Conservation (phyloP, 768 basidiomycete genomes). For the Suillus lakei region DNA sequence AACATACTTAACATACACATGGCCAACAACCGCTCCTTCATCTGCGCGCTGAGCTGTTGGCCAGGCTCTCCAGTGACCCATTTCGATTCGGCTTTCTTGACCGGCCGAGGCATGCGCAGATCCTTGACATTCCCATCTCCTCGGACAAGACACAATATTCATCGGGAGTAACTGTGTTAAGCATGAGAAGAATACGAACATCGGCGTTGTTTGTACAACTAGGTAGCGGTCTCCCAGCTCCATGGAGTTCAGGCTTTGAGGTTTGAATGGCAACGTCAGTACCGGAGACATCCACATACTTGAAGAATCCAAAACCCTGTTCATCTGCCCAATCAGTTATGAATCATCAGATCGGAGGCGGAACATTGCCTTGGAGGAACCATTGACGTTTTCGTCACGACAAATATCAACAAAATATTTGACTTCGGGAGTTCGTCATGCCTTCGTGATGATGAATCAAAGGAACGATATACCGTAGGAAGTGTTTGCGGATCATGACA, state of each 20-base stretch:
- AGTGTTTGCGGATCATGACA: too few relatives aligned
- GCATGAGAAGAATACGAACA: slow-evolving; percentile 90
- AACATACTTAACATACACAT: slow-evolving; percentile 91
- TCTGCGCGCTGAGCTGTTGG: slow-evolving; percentile 71
- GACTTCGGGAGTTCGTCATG: too few relatives aligned
- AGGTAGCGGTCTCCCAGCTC: slow-evolving; percentile 94
- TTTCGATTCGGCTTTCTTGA: slow-evolving; percentile 83
- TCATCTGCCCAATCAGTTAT: slow-evolving; percentile 8
- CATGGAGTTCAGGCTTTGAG: slow-evolving; percentile 97
- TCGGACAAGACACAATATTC: slow-evolving; percentile 95
- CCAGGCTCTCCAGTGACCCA: slow-evolving; percentile 70
- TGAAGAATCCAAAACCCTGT: slow-evolving; percentile 99
- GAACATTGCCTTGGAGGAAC: slow-evolving; percentile 76
- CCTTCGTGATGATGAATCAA: too few relatives aligned
- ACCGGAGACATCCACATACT: slow-evolving; percentile 87
- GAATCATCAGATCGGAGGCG: not conserved
- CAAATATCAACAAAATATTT: too few relatives aligned
- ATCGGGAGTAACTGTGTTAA: slow-evolving; percentile 98
- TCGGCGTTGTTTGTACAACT: slow-evolving; percentile 80
- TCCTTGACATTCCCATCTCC: slow-evolving; percentile 86
- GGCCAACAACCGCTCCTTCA: slow-evolving; percentile 91
- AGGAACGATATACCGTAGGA: too few relatives aligned
- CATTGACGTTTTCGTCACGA: slow-evolving; percentile 91
- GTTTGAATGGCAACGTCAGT: slow-evolving; percentile 97
- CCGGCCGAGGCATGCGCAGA: slow-evolving; percentile 85